These are phyloP conservation scores for Rubia tinctorum DNA, from an alignment of 305 asterid genomes.

Conservation along the genomic window DNA sequence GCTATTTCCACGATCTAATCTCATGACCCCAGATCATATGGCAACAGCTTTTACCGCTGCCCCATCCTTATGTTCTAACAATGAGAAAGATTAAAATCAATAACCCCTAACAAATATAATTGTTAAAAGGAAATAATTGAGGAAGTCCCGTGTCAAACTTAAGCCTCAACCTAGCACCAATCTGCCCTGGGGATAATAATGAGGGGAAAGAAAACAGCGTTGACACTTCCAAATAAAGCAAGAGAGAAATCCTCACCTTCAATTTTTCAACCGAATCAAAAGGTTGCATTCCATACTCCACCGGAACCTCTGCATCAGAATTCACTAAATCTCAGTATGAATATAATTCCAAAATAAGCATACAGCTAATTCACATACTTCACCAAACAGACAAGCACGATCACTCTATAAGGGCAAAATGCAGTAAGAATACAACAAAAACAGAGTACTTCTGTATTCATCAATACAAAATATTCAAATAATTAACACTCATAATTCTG, in stretches of 20 bases:
- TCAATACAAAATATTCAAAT: not conserved
- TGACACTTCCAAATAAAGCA: not conserved
- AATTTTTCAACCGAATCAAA: slow-evolving; percentile 27
- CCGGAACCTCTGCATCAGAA: slow-evolving; percentile 57
- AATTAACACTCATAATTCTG: too few relatives aligned
- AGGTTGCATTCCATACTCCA: slow-evolving; percentile 46
- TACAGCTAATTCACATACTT: not conserved
- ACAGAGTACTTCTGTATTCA: not conserved
- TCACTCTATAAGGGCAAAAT: not conserved
- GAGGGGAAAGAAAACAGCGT: not conserved
- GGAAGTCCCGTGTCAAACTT: not conserved
- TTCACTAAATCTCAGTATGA: not conserved
- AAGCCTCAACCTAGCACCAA: not conserved
- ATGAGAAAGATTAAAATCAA: not conserved
- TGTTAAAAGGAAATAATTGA: not conserved
- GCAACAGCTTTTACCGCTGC: not conserved
- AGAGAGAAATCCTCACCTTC: slow-evolving; percentile 42
- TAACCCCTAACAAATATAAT: not conserved
- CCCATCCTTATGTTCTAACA: not conserved
- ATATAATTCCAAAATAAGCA: slow-evolving; percentile 1
- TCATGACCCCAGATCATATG: not conserved
- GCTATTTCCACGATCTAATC: not conserved
- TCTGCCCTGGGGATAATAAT: not conserved
- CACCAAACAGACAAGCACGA: not conserved
- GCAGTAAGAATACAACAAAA: not conserved